A percentile compares a stretch with the other conserved stretches of the same genome.
Evolutionary conservation across 768 basidiomycete species (phyloP).

Genomic region (Boletus edulis): DNA sequence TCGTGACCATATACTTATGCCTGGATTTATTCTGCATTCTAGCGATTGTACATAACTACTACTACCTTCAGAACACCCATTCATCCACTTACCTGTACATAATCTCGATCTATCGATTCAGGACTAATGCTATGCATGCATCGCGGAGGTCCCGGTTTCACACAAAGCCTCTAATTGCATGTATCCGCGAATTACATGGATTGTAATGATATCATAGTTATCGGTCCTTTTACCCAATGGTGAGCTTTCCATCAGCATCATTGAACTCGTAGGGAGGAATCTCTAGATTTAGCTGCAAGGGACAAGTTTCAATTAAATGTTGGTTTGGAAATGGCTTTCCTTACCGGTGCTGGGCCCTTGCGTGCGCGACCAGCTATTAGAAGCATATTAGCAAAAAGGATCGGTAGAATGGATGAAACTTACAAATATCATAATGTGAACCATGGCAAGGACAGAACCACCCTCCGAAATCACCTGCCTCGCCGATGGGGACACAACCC

Average conservation of each 20-base stretch:
- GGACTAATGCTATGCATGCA: neutral
- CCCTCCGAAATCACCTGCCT: constrained; percentile 95
- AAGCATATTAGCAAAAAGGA: constrained; percentile 12
- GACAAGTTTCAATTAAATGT: constrained; percentile 7
- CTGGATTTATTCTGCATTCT: neutral
- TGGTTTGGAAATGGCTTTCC: constrained; percentile 25
- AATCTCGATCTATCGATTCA: no score
- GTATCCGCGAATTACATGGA: constrained; percentile 18
- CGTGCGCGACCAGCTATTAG: constrained; percentile 84
- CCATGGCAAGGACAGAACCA: constrained; percentile 99
- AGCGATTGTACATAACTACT: neutral
- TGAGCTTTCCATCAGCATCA: constrained; percentile 81
- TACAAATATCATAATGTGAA: constrained; percentile 96
- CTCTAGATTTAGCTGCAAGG: constrained; percentile 82
- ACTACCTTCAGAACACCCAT: neutral
- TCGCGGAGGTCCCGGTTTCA: constrained; percentile 1
- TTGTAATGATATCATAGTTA: constrained; percentile 9
- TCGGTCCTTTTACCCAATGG: constrained; percentile 63
- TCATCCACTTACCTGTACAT: neutral
- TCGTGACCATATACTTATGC: neutral
- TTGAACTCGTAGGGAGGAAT: constrained; percentile 87
- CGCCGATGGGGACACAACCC: constrained; percentile 98
- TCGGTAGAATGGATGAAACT: constrained; percentile 25
- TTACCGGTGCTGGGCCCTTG: constrained; percentile 93
- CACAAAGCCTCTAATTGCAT: constrained; percentile 23